Base-by-base conservation (phyloP, 1,284 basidiomycete genomes). In the Pulveroboletus sp. region DNA sequence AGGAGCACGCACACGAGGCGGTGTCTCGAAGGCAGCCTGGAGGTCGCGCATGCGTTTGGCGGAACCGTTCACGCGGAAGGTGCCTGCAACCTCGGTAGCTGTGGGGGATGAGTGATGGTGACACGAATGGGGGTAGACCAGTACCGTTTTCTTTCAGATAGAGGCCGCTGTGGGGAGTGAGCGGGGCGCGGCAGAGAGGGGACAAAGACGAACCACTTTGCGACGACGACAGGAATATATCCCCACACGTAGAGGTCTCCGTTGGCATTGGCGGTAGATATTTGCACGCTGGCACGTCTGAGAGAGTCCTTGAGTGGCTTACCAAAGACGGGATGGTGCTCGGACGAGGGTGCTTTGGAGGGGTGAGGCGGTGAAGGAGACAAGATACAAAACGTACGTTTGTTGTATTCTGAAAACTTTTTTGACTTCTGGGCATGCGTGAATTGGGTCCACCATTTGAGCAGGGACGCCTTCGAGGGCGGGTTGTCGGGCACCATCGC, bases 21-120 rank as follows among this genome's bases (percentile, higher is more conserved):
- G 90, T 35, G 82, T 76, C 70, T 99, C 95, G 66, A 99, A 99
- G 21, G 86, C 78, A 8, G 87, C 84, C 71, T 98, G 96, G 17
- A 99, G 82, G 48, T 98, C 95, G 54, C 93, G 87, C 92, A 98
- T 99, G 46, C 96, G 87, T 73, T 93, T 97, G 62, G 85, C 89
- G 37, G 93, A 95, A 21, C 95, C 95, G 61, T 88, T 91, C 56
- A 98, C 91, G 48, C 97, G 91, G 72, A 99, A 99, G 1, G 93
- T 92, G 19, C 96, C 96, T 67, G 93, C 86, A n/a, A 96, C 86
- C 72, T 96, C 93, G 40, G 93, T 97, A 24, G 93, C 93, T 92
- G 69, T 51, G 57, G 53, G 48, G 48, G 6, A 32, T 61, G 39
- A 58, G 58, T 40, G 50, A 51, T 45, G 26, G 21, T 12, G 43